Conservation (phyloP, 805 yeast genomes). For the Brettanomyces nanus region DNA sequence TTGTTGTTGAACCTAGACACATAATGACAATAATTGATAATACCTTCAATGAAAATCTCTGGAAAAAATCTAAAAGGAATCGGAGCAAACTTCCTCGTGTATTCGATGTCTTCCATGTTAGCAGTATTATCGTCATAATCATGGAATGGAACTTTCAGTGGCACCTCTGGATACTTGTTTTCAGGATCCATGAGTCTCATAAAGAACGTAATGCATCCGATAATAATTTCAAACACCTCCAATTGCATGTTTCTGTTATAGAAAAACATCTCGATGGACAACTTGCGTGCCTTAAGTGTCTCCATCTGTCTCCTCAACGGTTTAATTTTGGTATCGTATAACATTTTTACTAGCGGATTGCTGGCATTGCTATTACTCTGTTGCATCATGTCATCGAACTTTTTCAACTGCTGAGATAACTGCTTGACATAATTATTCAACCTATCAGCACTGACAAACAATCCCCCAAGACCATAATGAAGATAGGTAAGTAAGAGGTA, state of each 20-base stretch:
- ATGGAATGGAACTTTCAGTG: constrained; percentile 46
- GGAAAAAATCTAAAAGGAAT: constrained; percentile 77
- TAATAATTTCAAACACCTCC: constrained; percentile 66
- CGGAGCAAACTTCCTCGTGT: constrained; percentile 57
- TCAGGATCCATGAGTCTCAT: constrained; percentile 65
- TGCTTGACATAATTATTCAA: constrained; percentile 41
- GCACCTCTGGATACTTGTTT: constrained; percentile 49
- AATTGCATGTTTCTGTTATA: constrained; percentile 47
- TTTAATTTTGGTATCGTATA: constrained; percentile 20
- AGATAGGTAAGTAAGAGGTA: constrained; percentile 69
- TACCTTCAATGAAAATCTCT: constrained; percentile 77
- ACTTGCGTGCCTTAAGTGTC: constrained; percentile 35
- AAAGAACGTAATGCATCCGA: constrained; percentile 69
- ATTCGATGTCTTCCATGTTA: constrained; percentile 69
- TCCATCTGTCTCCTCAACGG: constrained; percentile 28
- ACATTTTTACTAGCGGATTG: constrained; percentile 24
- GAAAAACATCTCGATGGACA: constrained; percentile 58
- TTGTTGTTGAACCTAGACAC: constrained; percentile 47
- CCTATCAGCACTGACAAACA: constrained; percentile 48
- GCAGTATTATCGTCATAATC: constrained; percentile 54
- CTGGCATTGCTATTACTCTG: constrained; percentile 7
- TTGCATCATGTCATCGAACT: constrained; percentile 33
- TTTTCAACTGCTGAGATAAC: constrained; percentile 44
- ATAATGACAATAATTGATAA: constrained; percentile 61
- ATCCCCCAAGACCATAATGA: constrained; percentile 87